Conservation (phyloP, 1,139 yeast genomes). For the Ogataea hybrid region DNA sequence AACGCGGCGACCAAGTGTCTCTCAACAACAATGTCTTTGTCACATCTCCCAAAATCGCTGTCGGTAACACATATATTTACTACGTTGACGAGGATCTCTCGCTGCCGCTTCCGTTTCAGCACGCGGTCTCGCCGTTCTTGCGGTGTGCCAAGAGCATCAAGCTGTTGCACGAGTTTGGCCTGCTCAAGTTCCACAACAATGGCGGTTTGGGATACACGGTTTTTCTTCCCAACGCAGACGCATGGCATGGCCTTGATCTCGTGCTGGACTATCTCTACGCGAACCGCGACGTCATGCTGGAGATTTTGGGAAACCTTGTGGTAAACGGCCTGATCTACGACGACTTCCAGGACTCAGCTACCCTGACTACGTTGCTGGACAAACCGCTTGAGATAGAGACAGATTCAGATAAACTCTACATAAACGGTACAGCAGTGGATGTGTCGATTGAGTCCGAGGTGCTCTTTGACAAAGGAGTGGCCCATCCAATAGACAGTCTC, state of each 20-base stretch:
- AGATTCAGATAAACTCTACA: conserved; percentile 27
- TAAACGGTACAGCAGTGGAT: conserved; percentile 31
- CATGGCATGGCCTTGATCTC: conserved; percentile 72
- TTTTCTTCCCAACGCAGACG: conserved; percentile 72
- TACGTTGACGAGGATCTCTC: conserved; percentile 56
- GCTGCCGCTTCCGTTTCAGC: conserved; percentile 51
- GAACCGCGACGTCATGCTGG: conserved; percentile 49
- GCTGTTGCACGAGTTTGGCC: conserved; percentile 47
- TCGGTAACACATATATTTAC: conserved; percentile 64
- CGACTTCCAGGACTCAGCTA: conserved; percentile 42
- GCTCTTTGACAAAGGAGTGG: conserved; percentile 80
- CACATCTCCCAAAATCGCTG: conserved; percentile 37
- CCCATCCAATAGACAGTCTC: conserved; percentile 64
- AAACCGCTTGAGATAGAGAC: conserved; percentile 31
- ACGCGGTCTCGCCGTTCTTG: conserved; percentile 53
- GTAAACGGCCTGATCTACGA: conserved; percentile 67
- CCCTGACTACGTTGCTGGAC: conserved; percentile 40
- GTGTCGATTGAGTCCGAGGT: conserved; percentile 52
- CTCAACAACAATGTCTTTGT: conserved; percentile 47
- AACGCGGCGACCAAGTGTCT: conserved; percentile 31
- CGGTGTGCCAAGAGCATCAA: conserved; percentile 51
- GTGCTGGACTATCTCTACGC: conserved; percentile 56
- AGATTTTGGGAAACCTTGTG: conserved; percentile 56
- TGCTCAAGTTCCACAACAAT: conserved; percentile 38
- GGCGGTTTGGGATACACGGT: conserved; percentile 60